phyloP scores from a whole-genome alignment of 331 rosid genomes.

The Dryas integrifolia region DNA sequence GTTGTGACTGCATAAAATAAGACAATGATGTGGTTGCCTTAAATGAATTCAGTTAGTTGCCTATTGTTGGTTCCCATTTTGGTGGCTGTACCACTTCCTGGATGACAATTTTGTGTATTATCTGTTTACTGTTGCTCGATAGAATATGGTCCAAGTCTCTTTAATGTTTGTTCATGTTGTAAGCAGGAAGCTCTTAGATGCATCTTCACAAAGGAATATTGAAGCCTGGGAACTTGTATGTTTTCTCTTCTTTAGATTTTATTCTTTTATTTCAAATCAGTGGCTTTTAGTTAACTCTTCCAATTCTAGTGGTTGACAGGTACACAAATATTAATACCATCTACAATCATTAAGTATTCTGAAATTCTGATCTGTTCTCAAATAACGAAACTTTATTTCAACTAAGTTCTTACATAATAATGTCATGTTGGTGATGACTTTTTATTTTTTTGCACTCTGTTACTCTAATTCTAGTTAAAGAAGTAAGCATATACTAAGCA shows the following conservation, averaged over 20 bases:
- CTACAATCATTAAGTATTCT: not conserved
- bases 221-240: conserved; percentile 94
- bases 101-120: not conserved
- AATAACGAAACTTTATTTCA: not conserved
- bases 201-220: conserved; percentile 36
- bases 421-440: not conserved
- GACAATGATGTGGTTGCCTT: not conserved
- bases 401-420: not conserved
- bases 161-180: conserved; percentile 14
- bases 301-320: not conserved
- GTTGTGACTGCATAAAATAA: not conserved
- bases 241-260: conserved; percentile 23
- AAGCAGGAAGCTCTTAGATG: conserved; percentile 55
- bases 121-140: conserved; percentile 20
- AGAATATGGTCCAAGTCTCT: conserved; percentile 8
- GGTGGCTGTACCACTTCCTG: not conserved
- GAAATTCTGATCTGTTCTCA: not conserved
- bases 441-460: not conserved
- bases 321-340: not conserved
- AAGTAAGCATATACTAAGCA: not conserved
- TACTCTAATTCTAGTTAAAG: not conserved
- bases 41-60: not conserved
- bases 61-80: not conserved
- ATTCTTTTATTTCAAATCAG: not conserved
- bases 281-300: not conserved